Conservation (phyloP, 371 early-diverging fungal genomes). For the Mucor mucedo region DNA sequence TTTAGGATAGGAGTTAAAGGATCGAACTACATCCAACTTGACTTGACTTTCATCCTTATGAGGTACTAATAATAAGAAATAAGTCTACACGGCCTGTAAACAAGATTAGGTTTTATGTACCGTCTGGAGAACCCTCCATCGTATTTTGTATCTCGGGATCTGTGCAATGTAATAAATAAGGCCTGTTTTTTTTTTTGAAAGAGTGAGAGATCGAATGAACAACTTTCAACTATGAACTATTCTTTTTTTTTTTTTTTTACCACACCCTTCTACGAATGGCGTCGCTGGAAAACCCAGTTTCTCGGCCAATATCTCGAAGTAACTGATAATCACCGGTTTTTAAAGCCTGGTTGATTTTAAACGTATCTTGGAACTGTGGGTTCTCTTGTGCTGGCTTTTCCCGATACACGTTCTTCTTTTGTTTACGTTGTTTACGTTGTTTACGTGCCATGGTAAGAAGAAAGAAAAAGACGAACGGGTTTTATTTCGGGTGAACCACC, state of each 20-base stretch:
- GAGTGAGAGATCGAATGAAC: neutral
- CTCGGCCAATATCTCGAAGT: slow-evolving; percentile 54
- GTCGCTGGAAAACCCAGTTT: slow-evolving; percentile 34
- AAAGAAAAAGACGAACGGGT: neutral
- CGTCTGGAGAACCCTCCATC: slow-evolving; percentile 19
- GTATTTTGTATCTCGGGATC: slow-evolving; percentile 12
- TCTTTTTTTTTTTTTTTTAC: too few species aligned
- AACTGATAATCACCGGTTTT: slow-evolving; percentile 44
- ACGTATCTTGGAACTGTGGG: slow-evolving; percentile 40
- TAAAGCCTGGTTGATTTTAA: slow-evolving; percentile 61
- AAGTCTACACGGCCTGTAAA: neutral
- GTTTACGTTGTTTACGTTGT: slow-evolving; percentile 23
- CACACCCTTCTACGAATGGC: slow-evolving; percentile 51
- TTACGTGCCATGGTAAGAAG: slow-evolving; percentile 29
- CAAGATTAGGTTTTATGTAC: neutral
- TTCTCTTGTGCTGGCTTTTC: slow-evolving; percentile 40
- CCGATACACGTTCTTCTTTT: slow-evolving; percentile 16
- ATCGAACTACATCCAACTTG: slow-evolving; percentile 53
- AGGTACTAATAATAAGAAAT: slow-evolving; percentile 9
- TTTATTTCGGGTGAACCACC: too few species aligned
- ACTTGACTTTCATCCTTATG: slow-evolving; percentile 63
- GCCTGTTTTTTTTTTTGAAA: slow-evolving; percentile 36
- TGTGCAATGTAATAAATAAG: slow-evolving; percentile 47
- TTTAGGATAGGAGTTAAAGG: slow-evolving; percentile 50
- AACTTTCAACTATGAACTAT: neutral